phyloP scores from a whole-genome alignment of 192 early-diverging fungal species.

The Coemansia pectinata region DNA sequence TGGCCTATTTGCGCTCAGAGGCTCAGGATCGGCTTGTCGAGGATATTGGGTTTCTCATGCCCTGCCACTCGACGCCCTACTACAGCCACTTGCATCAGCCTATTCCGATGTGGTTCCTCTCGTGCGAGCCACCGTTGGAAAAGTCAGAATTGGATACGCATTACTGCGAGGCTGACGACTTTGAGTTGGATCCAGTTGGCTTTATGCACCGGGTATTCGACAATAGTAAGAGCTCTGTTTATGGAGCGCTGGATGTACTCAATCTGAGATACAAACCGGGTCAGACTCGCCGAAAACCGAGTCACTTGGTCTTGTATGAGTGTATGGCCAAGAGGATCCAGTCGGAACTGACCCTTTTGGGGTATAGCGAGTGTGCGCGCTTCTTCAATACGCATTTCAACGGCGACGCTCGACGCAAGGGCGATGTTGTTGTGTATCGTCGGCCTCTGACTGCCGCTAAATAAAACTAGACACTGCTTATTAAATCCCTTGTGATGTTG shows the following conservation, averaged over 20 bases:
- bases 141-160: conserved; percentile 37
- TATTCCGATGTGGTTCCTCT: conserved; percentile 79
- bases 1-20: conserved; percentile 67
- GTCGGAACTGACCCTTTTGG: conserved; percentile 30
- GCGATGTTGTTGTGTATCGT: conserved; percentile 83
- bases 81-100: conserved; percentile 76
- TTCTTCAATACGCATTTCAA: conserved; percentile 94
- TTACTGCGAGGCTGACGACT: conserved; percentile 77
- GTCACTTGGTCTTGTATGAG: conserved; percentile 82
- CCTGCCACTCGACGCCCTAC: conserved; percentile 97
- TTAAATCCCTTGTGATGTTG: background rate
- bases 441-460: background rate
- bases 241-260: background rate
- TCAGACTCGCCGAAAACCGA: conserved; percentile 57
- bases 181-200: conserved; percentile 67
- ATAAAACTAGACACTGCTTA: background rate
- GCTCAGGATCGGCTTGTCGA: conserved; percentile 1
- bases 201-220: conserved; percentile 58
- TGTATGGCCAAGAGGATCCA: conserved; percentile 48
- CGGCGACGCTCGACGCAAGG: conserved; percentile 73
- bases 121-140: conserved; percentile 86
- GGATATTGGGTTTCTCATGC: conserved; percentile 83
- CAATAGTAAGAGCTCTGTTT: background rate
- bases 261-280: background rate
- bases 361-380: conserved; percentile 69